Conservation (phyloP, 176 grass and related monocot species). For the Juncus inflexus region DNA sequence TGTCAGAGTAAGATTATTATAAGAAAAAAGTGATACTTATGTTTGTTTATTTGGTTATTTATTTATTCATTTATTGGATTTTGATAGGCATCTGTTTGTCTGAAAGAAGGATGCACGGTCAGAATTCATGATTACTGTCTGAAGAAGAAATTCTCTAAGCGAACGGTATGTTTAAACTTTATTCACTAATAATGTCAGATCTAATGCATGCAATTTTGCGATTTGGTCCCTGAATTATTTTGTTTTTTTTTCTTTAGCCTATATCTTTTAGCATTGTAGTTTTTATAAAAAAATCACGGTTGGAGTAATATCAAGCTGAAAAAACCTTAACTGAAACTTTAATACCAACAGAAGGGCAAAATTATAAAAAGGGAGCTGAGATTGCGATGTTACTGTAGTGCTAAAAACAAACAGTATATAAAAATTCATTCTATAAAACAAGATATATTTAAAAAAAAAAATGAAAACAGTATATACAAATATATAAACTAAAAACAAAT, state of each 20-base stretch:
- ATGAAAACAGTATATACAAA: too few species aligned
- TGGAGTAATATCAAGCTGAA: background rate
- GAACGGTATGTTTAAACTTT: conserved; percentile 33
- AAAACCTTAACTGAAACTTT: background rate
- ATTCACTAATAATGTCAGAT: background rate
- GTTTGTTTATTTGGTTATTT: conserved; percentile 7
- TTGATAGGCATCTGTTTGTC: conserved; percentile 57
- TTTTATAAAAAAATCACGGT: background rate
- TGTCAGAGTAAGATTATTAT: conserved; percentile 53
- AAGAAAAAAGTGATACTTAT: background rate
- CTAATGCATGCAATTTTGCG: background rate
- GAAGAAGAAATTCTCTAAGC: conserved; percentile 68
- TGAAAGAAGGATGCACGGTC: conserved; percentile 61
- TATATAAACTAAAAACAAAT: too few species aligned
- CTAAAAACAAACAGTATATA: too few species aligned
- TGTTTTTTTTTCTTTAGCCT: background rate
- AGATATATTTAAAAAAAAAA: too few species aligned
- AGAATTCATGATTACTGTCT: conserved; percentile 87
- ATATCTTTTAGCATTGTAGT: background rate
- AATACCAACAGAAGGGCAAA: background rate
- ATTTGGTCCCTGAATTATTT: background rate
- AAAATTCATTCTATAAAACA: too few species aligned
- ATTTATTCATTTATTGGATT: background rate
- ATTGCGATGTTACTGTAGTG: too few species aligned
- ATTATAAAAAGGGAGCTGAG: background rate